Evolutionary conservation across 441 rosid genomes (phyloP).

Genomic region (Adansonia gregorii): DNA sequence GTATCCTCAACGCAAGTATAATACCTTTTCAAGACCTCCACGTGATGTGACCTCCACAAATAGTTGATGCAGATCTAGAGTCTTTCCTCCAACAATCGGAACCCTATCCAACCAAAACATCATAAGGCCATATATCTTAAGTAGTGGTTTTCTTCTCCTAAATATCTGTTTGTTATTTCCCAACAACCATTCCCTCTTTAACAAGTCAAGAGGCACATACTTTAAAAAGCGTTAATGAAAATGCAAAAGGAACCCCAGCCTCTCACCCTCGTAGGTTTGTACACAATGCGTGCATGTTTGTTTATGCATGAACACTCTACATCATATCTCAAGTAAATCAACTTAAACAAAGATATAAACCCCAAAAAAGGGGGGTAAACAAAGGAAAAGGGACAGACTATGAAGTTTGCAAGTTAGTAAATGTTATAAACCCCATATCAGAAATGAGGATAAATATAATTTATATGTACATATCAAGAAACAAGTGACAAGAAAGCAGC

Average conservation of each 20-base stretch:
- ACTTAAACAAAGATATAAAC: not conserved
- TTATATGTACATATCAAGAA: not conserved
- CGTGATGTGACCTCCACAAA: conserved; percentile 87
- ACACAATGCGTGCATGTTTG: not conserved
- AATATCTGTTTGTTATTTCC: not conserved
- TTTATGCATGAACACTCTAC: conserved; percentile 15
- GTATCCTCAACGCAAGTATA: conserved; percentile 20
- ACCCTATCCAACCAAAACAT: conserved; percentile 46
- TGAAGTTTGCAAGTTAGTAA: not conserved
- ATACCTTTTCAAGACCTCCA: conserved; percentile 89
- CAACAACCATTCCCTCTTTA: not conserved
- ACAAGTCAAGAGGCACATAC: conserved; percentile 1
- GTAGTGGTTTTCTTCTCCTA: not conserved
- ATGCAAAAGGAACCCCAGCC: not conserved
- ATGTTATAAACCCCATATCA: not conserved
- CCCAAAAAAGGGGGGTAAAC: not conserved
- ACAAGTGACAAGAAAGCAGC: not conserved
- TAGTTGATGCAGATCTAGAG: conserved; percentile 77
- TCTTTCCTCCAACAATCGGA: conserved; percentile 85
- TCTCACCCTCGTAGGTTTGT: not conserved
- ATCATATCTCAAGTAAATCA: not conserved
- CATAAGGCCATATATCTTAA: conserved; percentile 16
- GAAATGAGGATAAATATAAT: not conserved
- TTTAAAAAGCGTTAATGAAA: not conserved
- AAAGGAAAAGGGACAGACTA: not conserved